Base-by-base conservation (phyloP, 192 early-diverging fungal genomes). In the Gonapodya sp. region DNA sequence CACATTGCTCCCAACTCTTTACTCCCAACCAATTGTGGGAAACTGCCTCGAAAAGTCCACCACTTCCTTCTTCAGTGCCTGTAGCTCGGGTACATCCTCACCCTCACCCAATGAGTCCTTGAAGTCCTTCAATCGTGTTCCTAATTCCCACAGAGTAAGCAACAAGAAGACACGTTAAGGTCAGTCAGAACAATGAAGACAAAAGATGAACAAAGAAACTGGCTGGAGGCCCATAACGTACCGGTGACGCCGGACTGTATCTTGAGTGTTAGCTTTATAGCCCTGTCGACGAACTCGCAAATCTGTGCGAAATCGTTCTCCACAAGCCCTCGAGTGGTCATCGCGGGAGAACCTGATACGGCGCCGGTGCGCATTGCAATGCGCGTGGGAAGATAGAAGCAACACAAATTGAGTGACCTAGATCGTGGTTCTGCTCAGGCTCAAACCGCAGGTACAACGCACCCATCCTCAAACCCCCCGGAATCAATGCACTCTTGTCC, bases 391-490 rank as follows among this genome's bases (percentile, higher is more conserved):
- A 64, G 8, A 24, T 16, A 24, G 8, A 64, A 64, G 46, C 8
- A 64, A 64, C 46, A 24, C 46, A 64, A 16, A n/a, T n/a, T n/a
- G n/a, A n/a, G 46, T 64, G 46, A 64, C 46, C 8, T 16, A 64
- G 8, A 64, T 64, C 8, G 46, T 64, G 8, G n/a, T n/a, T n/a
- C n/a, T n/a, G n/a, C n/a, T n/a, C n/a, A 37, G 35, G n/a, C 0
- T 34, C 30, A 78, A 78, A 18, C 35, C 31, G 31, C 2, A 18
- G 32, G 74, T 35, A 78, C 14, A 37, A 2, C 35, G 32, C 92
- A 83, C 96, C 97, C 81, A 99, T 89, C 80, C 97, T 92, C 79
- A 99, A 90, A 73, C 97, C 97, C 80, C 94, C 93, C 30, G 96
- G 97, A 36, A 96, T 89, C 86, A 99, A 89, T 0, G 97, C 97